Base-by-base conservation (phyloP, 2,329 filamentous ascomycete genomes). In the Pyrenophora teres region DNA sequence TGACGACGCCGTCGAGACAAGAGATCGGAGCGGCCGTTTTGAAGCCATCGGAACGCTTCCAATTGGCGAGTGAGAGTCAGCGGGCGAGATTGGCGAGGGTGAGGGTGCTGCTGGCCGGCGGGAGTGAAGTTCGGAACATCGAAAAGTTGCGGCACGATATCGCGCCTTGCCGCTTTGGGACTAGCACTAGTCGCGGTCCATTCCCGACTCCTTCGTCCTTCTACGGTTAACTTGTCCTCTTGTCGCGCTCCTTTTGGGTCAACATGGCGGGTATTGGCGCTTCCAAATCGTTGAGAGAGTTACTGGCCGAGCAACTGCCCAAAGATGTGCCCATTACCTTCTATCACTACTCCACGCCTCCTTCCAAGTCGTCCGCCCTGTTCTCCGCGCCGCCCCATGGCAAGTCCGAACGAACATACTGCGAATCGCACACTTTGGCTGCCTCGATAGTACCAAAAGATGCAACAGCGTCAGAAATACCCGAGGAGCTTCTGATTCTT, bases 321-420 rank as follows among this genome's bases (percentile, higher is more conserved):
- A 71, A 78, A 45, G 77, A 77, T 52, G 76, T 80, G 59, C 72
- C 75, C 40, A 89, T 96, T 70, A 86, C 81, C 58, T 81, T 93
- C 65, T 87, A 95, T 73, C 93, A 99, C 77, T 78, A 97, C 62
- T 96, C 91, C 19, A 96, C 92, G 4, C 88, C 89, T 12, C 90
- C 93, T 4, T 87, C 85, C 30, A 81, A 81, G 69, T 88, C 86
- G 56, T 82, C 86, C 7, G 83, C 93, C 13, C 83, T 99, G 37
- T 97, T 88, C 76, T 87, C 89, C 31, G 83, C 92, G 30, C 86
- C 90, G 3, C 89, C 90, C 4, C 85, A 87, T 51, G 78, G 84
- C 58, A 82, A 83, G 37, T 83, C 88, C 7, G 88, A 95, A 68
- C 81, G 84, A 53, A 99, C 94, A 0, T 93, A 87, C 64, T 88